Conservation (phyloP, 1,284 basidiomycete genomes). For the Boletus sp. region DNA sequence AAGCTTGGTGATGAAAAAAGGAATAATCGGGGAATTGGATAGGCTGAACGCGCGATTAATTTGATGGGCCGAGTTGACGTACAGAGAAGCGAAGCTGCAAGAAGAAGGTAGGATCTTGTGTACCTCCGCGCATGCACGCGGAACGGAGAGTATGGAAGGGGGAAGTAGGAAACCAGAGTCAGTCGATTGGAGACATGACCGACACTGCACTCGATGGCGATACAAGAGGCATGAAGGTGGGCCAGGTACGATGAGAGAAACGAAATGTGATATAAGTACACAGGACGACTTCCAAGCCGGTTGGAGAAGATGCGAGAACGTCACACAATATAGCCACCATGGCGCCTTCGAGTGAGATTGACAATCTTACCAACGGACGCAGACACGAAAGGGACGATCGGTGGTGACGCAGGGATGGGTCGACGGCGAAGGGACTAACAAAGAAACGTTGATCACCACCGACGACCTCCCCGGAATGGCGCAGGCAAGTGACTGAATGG, state of each 20-base stretch:
- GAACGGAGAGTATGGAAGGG: conserved; percentile 16
- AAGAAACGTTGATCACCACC: conserved; percentile 13
- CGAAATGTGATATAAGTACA: conserved; percentile 11
- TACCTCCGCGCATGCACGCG: conserved; percentile 27
- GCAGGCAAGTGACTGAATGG: neutral
- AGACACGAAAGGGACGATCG: conserved; percentile 12
- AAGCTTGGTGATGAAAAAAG: conserved; percentile 33
- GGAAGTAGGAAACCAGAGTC: conserved; percentile 14
- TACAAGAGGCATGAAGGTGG: conserved; percentile 9
- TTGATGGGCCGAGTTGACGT: conserved; percentile 34
- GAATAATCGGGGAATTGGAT: conserved; percentile 31
- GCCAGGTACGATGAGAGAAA: conserved; percentile 7
- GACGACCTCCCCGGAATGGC: neutral
- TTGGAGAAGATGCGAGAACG: conserved; percentile 12
- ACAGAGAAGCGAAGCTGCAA: conserved; percentile 33
- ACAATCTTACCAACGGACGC: conserved; percentile 10
- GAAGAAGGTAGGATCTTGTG: conserved; percentile 26
- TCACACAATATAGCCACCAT: conserved; percentile 16
- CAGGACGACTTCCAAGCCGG: conserved; percentile 4
- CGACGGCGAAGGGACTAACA: conserved; percentile 18
- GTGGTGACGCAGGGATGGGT: conserved; percentile 9
- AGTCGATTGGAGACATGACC: conserved; percentile 9
- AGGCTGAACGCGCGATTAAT: conserved; percentile 34
- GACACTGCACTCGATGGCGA: conserved; percentile 11
- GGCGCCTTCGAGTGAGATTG: conserved; percentile 6